Evolutionary conservation across 1,284 basidiomycete genomes (phyloP), one percentile per base, ranked within the genome.

Genomic region (Bjerkandera adusta): DNA sequence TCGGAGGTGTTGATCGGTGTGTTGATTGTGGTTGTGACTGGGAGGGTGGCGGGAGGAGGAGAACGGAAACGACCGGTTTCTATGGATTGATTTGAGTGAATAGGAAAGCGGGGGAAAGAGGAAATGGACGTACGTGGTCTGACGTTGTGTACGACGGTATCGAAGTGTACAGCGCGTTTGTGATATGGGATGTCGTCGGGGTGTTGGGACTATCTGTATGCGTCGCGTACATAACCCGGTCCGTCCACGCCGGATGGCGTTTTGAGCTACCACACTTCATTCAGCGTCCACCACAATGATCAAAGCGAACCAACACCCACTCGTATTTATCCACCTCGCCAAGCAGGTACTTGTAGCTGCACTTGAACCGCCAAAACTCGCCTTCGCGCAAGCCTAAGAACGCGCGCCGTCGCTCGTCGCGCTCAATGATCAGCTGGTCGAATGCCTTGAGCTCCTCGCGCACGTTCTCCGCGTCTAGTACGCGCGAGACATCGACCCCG

Each of bases 171-270:
- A 88, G 60, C 6, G 88, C 48, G 53, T 84, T 86, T 2, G 63
- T 72, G 48, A 89, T 82, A 37, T 68, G 63, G 0, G 84, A 84
- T 43, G 68, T 59, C 13, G 79, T 68, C 5, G 73, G 71, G 4
- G 64, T 63, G 49, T 78, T 69, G 2, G 81, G 75, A 0, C 75
- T 72, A 61, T 92, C 90, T n/a, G 76, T 74, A 57, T 87, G 73
- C 5, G 91, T 91, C 2, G 88, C 77, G 64, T 93, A 97, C 56
- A 99, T 71, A 38, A 99, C 83, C 35, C 96, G 81, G 67, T 99
- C 96, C 18, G 95, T 97, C 91, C 94, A 99, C 16, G 94, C 87
- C 0, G 96, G 96, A 5, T 77, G 74, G 5, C 96, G 82, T 60
- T 85, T 90, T 21, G 70, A 67, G 62, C 83, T 91, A 41, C 51